Evolutionary conservation across 2,329 filamentous ascomycete species (phyloP), one percentile per base, ranked within the genome.

Genomic region (Penicillium concentricum): DNA sequence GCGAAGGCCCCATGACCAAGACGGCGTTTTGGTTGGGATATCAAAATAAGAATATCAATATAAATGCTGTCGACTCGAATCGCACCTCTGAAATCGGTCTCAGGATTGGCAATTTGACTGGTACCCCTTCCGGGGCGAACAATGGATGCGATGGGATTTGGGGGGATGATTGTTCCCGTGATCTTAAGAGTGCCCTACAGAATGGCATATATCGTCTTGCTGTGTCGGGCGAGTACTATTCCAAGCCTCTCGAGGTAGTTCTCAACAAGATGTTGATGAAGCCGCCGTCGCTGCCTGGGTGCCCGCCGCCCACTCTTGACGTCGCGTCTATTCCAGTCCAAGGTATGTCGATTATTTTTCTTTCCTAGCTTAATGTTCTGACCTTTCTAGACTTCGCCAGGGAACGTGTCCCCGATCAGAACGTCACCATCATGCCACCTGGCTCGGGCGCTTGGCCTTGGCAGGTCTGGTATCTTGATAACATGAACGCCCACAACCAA

Each of bases 61-160:
- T 59, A 8, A 60, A 64, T 12, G 63, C 64, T 30, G 65, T 72
- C 41, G 56, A 67, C 41, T 54, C 60, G 5, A 76, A 76, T 54
- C 68, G 69, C 41, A 76, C 73, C 3, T 72, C 71, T 7, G 73
- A 76, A 38, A 53, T 74, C 24, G 72, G 67, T 7, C 56, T 76
- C 38, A 72, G 73, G 12, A 61, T 75, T 16, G 73, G 72, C 0
- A 75, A 76, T 49, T 26, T 74, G 22, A 73, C 70, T 3, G 73
- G 69, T n/a, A 69, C 64, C 13, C 70, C 72, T 4, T 66, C 64
- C 4, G 72, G 72, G 2, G 46, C 41, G 5, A 74, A 70, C 44
- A 74, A 75, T 62, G 72, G 71, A 39, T 75, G 73, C 47, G 71
- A 76, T 54, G 68, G 70, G 13, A 68, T 76, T 32, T 75, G 72